These are phyloP conservation scores for Cladosporium sp. DNA, from an alignment of 2,329 filamentous ascomycete genomes.

Conservation along the genomic window DNA sequence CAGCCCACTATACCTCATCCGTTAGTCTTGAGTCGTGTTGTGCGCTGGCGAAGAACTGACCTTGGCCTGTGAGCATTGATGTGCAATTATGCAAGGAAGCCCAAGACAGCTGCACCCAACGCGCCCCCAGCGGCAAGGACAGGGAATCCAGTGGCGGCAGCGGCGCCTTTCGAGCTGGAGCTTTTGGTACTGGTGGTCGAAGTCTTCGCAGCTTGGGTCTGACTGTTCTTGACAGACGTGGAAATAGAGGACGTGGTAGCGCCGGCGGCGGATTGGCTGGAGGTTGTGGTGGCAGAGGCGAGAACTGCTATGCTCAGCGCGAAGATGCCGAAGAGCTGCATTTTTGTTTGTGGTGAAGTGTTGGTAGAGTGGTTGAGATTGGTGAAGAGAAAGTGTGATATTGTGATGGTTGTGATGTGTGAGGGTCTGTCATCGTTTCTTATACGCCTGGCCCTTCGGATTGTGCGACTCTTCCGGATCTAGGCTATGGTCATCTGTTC, in stretches of 20 bases:
- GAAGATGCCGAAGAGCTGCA: slow-evolving; percentile 8
- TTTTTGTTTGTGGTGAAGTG: background rate
- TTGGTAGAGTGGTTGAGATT: background rate
- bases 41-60: background rate
- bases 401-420: background rate
- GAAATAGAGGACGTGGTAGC: background rate
- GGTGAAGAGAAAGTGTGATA: background rate
- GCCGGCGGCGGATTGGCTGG: background rate
- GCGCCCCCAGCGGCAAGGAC: slow-evolving; percentile 12
- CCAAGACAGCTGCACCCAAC: slow-evolving; percentile 5
- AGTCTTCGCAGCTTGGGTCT: background rate
- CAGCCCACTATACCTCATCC: background rate
- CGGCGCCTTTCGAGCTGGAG: slow-evolving; percentile 5
- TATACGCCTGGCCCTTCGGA: background rate
- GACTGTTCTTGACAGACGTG: background rate
- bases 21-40: background rate
- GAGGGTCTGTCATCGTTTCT: background rate
- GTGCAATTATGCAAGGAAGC: background rate
- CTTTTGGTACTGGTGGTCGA: background rate
- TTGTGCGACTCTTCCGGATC: background rate
- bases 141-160: background rate
- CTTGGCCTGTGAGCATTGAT: background rate
- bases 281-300: slow-evolving; percentile 5
- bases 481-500: background rate
- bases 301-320: background rate